Evolutionary conservation across 306 rosid genomes (phyloP), one percentile per base, ranked within the genome.

Genomic region (Styphnolobium japonicum): DNA sequence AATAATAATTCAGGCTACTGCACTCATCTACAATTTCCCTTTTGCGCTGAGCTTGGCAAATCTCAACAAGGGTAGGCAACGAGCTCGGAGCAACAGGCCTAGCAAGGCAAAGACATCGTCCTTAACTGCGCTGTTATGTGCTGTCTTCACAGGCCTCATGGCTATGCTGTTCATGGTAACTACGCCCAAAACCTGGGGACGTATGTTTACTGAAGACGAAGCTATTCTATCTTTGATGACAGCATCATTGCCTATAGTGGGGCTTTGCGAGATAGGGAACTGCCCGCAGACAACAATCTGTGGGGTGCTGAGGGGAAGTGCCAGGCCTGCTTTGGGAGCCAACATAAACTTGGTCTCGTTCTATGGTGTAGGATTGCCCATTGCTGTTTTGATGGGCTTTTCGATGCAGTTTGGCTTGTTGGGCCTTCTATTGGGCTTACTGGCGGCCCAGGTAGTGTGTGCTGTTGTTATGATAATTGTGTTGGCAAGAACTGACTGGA

Each of bases 211-310:
- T 0, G 0, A 61, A 0, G 91, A 89, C 40, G 10, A 42, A 16
- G 73, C 45, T 4, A 67, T 85, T 31, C 8, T 66, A 6, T 42
- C 75, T 9, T 27, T 87, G 51, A 7, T 67, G 3, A 80, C 80
- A 0, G 21, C 58, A 1, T 62, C 55, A 0, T 9, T 87, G 71
- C 87, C 87, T n/a, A n/a, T n/a, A n/a, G n/a, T n/a, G n/a, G n/a
- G n/a, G n/a, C n/a, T n/a, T 9, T 89, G 91, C 36, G 93, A 87
- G 67, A 36, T 87, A 0, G 85, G 89, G 25, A 89, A 87, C 10
- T 78, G 87, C 51, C 89, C 85, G 0, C 93, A 87, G 14, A 85
- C 91, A 3, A 81, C 84, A 3, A 55, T 73, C 0, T 89, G 85
- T 18, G 91, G 91, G 16, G 81, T 89, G 5, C 18, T 89, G n/a